These are phyloP conservation scores for Ascodesmis nigricans DNA, from an alignment of 495 filamentous ascomycete genomes.

Conservation along the genomic window DNA sequence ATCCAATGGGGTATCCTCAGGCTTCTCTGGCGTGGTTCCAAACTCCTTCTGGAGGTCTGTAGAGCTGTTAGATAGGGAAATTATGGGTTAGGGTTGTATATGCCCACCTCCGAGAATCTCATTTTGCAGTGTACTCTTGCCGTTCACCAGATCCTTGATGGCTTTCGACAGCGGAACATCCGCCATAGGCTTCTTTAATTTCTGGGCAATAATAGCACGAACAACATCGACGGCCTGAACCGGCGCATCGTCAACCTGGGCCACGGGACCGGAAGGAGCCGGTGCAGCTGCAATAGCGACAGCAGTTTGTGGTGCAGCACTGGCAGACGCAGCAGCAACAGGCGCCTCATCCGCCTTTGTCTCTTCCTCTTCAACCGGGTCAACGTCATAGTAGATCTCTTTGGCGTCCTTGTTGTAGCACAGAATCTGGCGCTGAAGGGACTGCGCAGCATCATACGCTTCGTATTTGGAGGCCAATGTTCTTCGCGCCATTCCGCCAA, in stretches of 20 bases:
- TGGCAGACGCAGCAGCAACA: slow-evolving; percentile 26
- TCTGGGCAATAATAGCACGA: slow-evolving; percentile 83
- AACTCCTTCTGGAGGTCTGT: slow-evolving; percentile 96
- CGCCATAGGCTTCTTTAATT: slow-evolving; percentile 76
- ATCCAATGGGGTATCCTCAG: slow-evolving; percentile 89
- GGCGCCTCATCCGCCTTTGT: slow-evolving; percentile 32
- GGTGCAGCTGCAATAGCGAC: slow-evolving; percentile 30
- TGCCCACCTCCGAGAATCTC: slow-evolving; percentile 16
- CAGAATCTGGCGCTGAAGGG: slow-evolving; percentile 85
- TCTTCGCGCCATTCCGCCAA: slow-evolving; percentile 92
- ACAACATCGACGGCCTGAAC: slow-evolving; percentile 78
- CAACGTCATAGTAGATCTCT: slow-evolving; percentile 98
- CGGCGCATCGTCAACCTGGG: slow-evolving; percentile 62
- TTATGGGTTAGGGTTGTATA: slow-evolving; percentile 3
- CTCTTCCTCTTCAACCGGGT: slow-evolving; percentile 79
- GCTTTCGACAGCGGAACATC: slow-evolving; percentile 91
- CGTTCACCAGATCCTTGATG: slow-evolving; percentile 96
- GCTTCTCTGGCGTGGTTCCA: slow-evolving; percentile 92
- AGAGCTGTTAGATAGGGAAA: slow-evolving; percentile 18
- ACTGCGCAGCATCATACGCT: slow-evolving; percentile 91
- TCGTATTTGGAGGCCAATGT: slow-evolving; percentile 96
- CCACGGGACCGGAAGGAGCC: slow-evolving; percentile 67
- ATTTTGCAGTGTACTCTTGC: slow-evolving; percentile 33
- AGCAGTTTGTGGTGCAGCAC: slow-evolving; percentile 31
- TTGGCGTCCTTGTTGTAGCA: slow-evolving; percentile 99